Evolutionary conservation across 306 rosid species (phyloP).

Genomic region (Pachyrhizus erosus): DNA sequence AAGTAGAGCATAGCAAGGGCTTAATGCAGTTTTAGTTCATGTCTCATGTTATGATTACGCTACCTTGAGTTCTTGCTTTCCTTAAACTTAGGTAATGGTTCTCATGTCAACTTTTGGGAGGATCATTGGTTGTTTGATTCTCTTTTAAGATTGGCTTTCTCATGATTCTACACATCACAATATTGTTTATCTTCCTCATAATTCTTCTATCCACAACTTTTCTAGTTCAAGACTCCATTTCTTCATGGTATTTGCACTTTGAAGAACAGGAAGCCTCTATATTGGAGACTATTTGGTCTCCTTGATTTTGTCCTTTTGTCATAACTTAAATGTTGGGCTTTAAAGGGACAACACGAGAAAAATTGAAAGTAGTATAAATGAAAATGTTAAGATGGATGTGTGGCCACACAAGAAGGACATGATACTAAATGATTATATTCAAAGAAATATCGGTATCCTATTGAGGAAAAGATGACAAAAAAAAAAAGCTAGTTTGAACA

Average conservation of each 20-base stretch:
- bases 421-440: too few species aligned
- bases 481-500: too few species aligned
- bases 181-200: not conserved
- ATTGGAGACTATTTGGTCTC: not conserved
- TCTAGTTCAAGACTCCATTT: not conserved
- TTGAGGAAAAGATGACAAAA: too few species aligned
- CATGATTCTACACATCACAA: not conserved
- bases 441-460: too few species aligned
- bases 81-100: not conserved
- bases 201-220: not conserved
- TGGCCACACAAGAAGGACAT: too few species aligned
- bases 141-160: not conserved
- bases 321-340: too few species aligned
- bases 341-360: too few species aligned
- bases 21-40: not conserved
- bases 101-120: not conserved
- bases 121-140: not conserved
- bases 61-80: not conserved
- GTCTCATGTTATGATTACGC: not conserved
- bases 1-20: not conserved
- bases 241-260: not conserved
- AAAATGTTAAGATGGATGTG: too few species aligned
- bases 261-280: not conserved
- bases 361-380: too few species aligned
- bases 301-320: not conserved